Evolutionary conservation across 306 rosid genomes (phyloP).

Genomic region (Cercis canadensis): DNA sequence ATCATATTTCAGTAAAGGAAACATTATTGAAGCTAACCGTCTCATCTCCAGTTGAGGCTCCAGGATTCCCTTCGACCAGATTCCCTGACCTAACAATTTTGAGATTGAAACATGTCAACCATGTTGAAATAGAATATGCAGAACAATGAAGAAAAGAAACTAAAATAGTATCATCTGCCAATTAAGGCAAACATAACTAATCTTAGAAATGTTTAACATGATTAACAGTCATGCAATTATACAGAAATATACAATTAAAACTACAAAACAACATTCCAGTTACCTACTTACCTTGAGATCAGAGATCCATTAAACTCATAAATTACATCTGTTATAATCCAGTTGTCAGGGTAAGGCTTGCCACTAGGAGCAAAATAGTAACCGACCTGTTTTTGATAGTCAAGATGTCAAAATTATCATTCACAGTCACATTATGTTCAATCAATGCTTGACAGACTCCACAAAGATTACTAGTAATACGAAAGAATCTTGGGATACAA

Average conservation of each 20-base stretch:
- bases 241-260: neutral
- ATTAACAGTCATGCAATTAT: neutral
- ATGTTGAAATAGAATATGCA: conserved; percentile 22
- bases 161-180: conserved; percentile 17
- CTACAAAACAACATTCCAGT: neutral
- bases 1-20: conserved; percentile 34
- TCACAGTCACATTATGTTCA: conserved; percentile 42
- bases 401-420: conserved; percentile 53
- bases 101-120: conserved; percentile 32
- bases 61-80: conserved; percentile 86
- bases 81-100: conserved; percentile 79
- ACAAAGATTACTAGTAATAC: conserved; percentile 37
- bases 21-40: conserved; percentile 62
- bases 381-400: conserved; percentile 81
- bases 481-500: conserved; percentile 41
- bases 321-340: conserved; percentile 90
- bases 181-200: conserved; percentile 16
- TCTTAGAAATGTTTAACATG: neutral
- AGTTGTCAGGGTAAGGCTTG: conserved; percentile 99
- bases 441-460: conserved; percentile 41
- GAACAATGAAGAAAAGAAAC: conserved; percentile 22
- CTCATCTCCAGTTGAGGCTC: conserved; percentile 89
- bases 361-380: conserved; percentile 99
- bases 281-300: conserved; percentile 63
- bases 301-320: conserved; percentile 90